phyloP scores from a whole-genome alignment of 306 rosid genomes.

The Acacia acuminata region DNA sequence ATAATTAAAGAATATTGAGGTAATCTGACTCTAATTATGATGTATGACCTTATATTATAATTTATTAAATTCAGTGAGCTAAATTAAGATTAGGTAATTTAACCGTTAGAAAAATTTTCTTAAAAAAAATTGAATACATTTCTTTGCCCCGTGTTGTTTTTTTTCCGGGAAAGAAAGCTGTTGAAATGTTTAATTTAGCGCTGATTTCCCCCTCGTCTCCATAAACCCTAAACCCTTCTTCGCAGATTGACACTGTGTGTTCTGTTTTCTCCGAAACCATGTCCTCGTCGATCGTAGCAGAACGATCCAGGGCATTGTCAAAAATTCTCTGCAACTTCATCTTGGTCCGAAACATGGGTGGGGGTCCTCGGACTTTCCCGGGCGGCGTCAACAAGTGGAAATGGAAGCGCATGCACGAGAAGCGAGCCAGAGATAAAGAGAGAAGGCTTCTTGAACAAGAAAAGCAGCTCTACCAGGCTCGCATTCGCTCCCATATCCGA shows the following conservation, averaged over 20 bases:
- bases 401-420: constrained; percentile 99
- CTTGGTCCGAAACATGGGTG: constrained; percentile 73
- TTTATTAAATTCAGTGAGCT: too few relatives aligned
- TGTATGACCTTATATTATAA: too few relatives aligned
- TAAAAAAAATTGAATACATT: too few relatives aligned
- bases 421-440: constrained; percentile 76
- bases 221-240: constrained; percentile 36
- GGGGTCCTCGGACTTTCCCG: constrained; percentile 92
- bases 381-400: constrained; percentile 94
- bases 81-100: too few relatives aligned
- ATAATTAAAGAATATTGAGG: too few relatives aligned
- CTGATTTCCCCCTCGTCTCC: not conserved
- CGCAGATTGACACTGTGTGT: not conserved
- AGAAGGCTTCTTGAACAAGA: constrained; percentile 70
- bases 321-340: constrained; percentile 43
- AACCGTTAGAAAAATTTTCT: too few relatives aligned
- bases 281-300: constrained; percentile 48
- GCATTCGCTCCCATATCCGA: constrained; percentile 85
- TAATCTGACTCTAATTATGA: too few relatives aligned
- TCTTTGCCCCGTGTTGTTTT: too few relatives aligned
- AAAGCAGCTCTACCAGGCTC: constrained; percentile 81
- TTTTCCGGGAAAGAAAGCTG: too few relatives aligned
- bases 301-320: constrained; percentile 41
- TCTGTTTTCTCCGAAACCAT: constrained; percentile 21
- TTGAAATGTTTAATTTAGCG: not conserved